phyloP scores from a whole-genome alignment of 1,284 basidiomycete species.

The Limonomyces culmigenus region DNA sequence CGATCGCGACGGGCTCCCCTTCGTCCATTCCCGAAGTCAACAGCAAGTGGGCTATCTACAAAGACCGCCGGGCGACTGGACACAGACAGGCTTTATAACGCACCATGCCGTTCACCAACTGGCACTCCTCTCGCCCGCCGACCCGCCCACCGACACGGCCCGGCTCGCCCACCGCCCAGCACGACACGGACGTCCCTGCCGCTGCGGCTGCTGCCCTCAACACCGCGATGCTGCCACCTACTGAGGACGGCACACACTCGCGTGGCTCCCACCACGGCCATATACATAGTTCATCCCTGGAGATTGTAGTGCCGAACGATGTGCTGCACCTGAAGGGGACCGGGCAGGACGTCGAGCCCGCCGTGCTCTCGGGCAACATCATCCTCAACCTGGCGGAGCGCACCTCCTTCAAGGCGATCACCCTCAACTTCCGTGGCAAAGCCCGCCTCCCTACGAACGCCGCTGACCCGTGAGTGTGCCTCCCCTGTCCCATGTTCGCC shows the following conservation, averaged over 20 bases:
- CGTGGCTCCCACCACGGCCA: slow-evolving; percentile 19
- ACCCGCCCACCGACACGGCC: slow-evolving; percentile 1
- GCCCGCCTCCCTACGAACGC: slow-evolving; percentile 50
- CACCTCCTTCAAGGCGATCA: slow-evolving; percentile 77
- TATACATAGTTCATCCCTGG: slow-evolving; percentile 35
- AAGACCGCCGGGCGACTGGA: no score
- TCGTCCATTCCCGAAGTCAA: no score
- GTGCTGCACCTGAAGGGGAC: slow-evolving; percentile 61
- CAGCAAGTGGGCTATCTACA: no score
- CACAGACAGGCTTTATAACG: no score
- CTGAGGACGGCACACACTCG: slow-evolving; percentile 7
- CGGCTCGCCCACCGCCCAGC: background rate
- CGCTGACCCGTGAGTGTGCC: slow-evolving; percentile 42
- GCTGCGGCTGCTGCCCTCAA: slow-evolving; percentile 16
- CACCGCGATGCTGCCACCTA: slow-evolving; percentile 14
- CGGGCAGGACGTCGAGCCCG: slow-evolving; percentile 71
- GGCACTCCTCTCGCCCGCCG: background rate
- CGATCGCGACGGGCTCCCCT: no score
- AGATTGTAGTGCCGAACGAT: slow-evolving; percentile 60
- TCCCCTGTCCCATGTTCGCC: slow-evolving; percentile 7
- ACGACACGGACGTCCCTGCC: background rate
- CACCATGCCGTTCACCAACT: background rate
- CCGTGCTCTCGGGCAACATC: slow-evolving; percentile 59
- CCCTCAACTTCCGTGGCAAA: slow-evolving; percentile 71
- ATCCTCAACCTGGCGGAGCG: slow-evolving; percentile 64